Conservation (phyloP, 495 filamentous ascomycete genomes). For the Pyrenopolyporus hunteri region DNA sequence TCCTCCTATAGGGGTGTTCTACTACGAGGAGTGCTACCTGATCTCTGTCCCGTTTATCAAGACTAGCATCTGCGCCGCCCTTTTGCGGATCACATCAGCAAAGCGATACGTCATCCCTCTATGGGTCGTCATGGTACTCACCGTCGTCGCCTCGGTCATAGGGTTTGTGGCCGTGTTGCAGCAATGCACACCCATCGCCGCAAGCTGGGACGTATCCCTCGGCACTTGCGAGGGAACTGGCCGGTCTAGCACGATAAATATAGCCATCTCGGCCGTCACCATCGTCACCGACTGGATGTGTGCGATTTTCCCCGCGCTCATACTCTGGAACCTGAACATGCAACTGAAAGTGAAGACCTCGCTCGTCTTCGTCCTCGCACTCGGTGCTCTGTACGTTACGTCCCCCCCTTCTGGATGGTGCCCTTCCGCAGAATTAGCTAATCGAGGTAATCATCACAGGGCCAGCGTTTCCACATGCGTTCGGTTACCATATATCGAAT, state of each 20-base stretch:
- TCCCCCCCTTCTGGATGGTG: neutral
- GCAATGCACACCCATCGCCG: conserved; percentile 21
- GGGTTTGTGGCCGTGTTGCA: conserved; percentile 8
- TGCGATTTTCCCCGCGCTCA: conserved; percentile 20
- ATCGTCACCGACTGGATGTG: conserved; percentile 28
- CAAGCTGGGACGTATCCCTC: conserved; percentile 1
- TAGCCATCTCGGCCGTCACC: conserved; percentile 3
- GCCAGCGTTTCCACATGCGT: conserved; percentile 28
- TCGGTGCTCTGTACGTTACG: conserved; percentile 27
- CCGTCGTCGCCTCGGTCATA: neutral
- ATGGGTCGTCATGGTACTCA: conserved; percentile 19
- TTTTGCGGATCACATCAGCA: conserved; percentile 22
- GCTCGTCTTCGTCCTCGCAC: conserved; percentile 26
- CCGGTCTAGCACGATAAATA: neutral
- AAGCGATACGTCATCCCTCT: conserved; percentile 24
- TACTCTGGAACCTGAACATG: conserved; percentile 36
- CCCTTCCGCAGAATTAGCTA: neutral
- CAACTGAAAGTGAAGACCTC: conserved; percentile 18
- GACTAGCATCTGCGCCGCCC: conserved; percentile 24
- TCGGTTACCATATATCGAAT: conserved; percentile 16
- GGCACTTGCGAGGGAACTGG: neutral
- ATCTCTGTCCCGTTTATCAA: conserved; percentile 23
- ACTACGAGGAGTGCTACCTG: conserved; percentile 13
- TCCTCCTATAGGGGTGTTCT: conserved; percentile 16
- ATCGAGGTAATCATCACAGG: conserved; percentile 2